Evolutionary conservation across 1,284 basidiomycete genomes (phyloP).

Genomic region (Microbotryum violaceum): DNA sequence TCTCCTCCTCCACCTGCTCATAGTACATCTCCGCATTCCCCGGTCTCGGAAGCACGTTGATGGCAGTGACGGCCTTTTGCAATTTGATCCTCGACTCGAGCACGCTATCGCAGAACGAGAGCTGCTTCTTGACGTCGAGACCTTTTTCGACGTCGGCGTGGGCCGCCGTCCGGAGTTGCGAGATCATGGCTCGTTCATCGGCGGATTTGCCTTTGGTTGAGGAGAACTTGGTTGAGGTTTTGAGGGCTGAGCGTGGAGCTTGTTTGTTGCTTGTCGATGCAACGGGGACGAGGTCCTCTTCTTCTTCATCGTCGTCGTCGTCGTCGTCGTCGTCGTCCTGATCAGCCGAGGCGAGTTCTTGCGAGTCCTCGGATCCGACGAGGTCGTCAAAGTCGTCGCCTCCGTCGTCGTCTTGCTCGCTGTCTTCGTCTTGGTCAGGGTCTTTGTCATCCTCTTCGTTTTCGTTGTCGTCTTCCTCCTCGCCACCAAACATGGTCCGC

Average conservation of each 20-base stretch:
- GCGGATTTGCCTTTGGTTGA: constrained; percentile 33
- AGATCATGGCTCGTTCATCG: constrained; percentile 49
- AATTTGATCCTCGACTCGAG: constrained; percentile 79
- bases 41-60: constrained; percentile 53
- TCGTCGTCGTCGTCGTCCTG: constrained; percentile 9
- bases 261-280: constrained; percentile 40
- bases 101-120: constrained; percentile 70
- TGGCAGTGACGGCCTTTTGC: constrained; percentile 64
- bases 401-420: constrained; percentile 43
- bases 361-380: constrained; percentile 26
- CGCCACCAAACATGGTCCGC: constrained; percentile 50
- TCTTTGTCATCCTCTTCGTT: constrained; percentile 39
- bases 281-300: constrained; percentile 1
- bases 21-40: constrained; percentile 22
- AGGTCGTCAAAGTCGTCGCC: constrained; percentile 45
- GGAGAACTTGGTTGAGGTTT: not conserved
- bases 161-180: constrained; percentile 52
- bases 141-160: constrained; percentile 61
- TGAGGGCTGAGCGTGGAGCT: constrained; percentile 32
- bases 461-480: constrained; percentile 32
- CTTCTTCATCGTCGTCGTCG: constrained; percentile 2
- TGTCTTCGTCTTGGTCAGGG: constrained; percentile 32
- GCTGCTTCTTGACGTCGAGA: constrained; percentile 68
- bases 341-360: constrained; percentile 23
- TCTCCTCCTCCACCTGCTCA: not conserved